phyloP scores from a whole-genome alignment of 495 filamentous ascomycete species.

The Friedmanniomyces endolithicus region DNA sequence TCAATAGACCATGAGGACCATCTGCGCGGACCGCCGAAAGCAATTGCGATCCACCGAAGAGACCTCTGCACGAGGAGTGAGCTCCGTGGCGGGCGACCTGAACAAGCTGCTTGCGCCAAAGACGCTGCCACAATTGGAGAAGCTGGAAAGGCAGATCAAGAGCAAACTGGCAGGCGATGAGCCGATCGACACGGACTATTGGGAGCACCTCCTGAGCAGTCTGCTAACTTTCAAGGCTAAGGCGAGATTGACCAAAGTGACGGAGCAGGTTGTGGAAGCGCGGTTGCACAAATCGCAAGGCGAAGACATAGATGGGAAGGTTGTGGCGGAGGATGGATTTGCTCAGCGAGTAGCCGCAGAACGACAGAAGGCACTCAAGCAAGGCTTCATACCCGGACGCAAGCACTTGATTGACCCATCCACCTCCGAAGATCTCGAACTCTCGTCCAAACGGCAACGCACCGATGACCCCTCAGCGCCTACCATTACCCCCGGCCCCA shows the following conservation, averaged over 20 bases:
- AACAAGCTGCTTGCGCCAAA: slow-evolving; percentile 79
- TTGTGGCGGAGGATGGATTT: slow-evolving; percentile 50
- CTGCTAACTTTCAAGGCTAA: slow-evolving; percentile 83
- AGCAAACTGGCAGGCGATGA: slow-evolving; percentile 76
- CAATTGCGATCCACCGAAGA: slow-evolving; percentile 44
- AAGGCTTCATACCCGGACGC: slow-evolving; percentile 40
- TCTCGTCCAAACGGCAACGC: slow-evolving; percentile 10
- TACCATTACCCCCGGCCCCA: background rate
- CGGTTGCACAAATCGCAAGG: background rate
- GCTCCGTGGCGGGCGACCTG: slow-evolving; percentile 74
- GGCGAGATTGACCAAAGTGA: slow-evolving; percentile 71
- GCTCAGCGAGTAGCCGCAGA: slow-evolving; percentile 48
- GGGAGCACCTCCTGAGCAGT: slow-evolving; percentile 81
- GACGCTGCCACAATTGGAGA: slow-evolving; percentile 70
- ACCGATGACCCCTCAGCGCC: background rate
- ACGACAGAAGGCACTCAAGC: slow-evolving; percentile 50
- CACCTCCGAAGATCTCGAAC: background rate
- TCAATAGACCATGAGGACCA: slow-evolving; percentile 60
- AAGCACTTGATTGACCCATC: background rate
- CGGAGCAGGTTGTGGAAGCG: slow-evolving; percentile 56
- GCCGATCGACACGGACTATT: slow-evolving; percentile 92
- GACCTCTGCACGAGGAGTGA: slow-evolving; percentile 58
- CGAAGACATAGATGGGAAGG: slow-evolving; percentile 55
- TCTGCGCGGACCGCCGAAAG: slow-evolving; percentile 67
- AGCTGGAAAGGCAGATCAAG: slow-evolving; percentile 71